These are phyloP conservation scores for Trichoderma endophyticum DNA, from an alignment of 2,329 filamentous ascomycete genomes.

Conservation along the genomic window DNA sequence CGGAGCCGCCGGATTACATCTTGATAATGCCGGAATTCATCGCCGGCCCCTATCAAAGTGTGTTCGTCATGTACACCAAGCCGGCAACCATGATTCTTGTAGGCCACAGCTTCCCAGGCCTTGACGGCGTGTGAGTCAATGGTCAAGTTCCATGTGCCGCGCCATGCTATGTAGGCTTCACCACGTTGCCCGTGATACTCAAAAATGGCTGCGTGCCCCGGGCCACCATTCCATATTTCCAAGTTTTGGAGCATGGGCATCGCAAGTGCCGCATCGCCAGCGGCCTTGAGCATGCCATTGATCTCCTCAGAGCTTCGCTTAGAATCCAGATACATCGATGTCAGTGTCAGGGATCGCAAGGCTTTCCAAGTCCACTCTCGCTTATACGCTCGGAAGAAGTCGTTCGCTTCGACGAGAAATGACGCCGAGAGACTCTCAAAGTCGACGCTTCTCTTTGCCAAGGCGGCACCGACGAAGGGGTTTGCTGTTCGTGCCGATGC, in stretches of 20 bases:
- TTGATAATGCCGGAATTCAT: background rate
- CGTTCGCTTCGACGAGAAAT: constrained; percentile 3
- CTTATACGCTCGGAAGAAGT: constrained; percentile 5
- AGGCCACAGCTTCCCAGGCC: background rate
- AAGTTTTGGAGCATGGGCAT: constrained; percentile 4
- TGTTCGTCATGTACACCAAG: background rate
- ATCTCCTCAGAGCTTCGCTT: background rate
- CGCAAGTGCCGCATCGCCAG: background rate
- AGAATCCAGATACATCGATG: background rate
- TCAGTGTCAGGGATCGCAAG: constrained; percentile 4
- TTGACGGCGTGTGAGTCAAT: background rate
- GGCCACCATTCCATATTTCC: constrained; percentile 13
- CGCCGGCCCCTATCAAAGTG: background rate
- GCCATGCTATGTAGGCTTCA: background rate
- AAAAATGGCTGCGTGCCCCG: constrained; percentile 2
- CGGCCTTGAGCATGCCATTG: background rate
- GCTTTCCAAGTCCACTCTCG: constrained; percentile 3
- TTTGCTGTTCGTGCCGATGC: background rate
- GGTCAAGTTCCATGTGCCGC: background rate
- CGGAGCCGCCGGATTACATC: background rate
- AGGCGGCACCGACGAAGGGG: background rate
- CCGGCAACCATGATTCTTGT: background rate
- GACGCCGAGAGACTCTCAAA: background rate
- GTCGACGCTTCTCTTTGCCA: background rate
- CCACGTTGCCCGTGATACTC: background rate